These are phyloP conservation scores for Rutstroemia sydowiana DNA, from an alignment of 2,329 filamentous ascomycete genomes.

Conservation along the genomic window DNA sequence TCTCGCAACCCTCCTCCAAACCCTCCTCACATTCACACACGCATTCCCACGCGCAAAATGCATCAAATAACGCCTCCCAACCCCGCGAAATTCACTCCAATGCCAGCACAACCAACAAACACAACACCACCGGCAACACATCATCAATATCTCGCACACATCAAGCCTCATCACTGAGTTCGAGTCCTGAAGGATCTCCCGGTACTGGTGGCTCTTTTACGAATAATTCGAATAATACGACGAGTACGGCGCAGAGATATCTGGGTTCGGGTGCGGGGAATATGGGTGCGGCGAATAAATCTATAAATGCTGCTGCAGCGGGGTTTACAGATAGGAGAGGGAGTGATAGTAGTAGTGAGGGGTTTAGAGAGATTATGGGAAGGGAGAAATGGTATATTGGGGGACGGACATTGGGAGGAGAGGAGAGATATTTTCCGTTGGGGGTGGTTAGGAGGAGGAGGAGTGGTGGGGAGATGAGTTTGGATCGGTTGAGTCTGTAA, in stretches of 20 bases:
- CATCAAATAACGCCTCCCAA: not conserved
- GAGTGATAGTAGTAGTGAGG: conserved; percentile 68
- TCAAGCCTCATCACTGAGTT: not conserved
- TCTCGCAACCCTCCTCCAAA: conserved; percentile 16
- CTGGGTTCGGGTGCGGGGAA: no score
- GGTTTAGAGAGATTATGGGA: conserved; percentile 64
- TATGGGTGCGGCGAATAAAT: not conserved
- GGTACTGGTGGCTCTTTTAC: no score
- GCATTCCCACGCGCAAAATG: conserved; percentile 14
- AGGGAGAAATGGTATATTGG: conserved; percentile 79
- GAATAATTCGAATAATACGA: no score
- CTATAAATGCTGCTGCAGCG: not conserved
- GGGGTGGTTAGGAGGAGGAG: conserved; percentile 66
- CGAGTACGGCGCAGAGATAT: no score
- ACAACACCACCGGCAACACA: conserved; percentile 14
- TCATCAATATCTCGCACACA: not conserved
- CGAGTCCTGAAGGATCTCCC: not conserved
- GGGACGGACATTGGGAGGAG: conserved; percentile 66
- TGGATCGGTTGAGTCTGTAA: conserved; percentile 70
- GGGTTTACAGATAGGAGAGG: conserved; percentile 38
- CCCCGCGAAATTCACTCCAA: conserved; percentile 3
- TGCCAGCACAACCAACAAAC: conserved; percentile 18
- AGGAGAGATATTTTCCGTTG: conserved; percentile 75
- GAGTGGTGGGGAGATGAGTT: conserved; percentile 66
- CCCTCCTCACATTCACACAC: conserved; percentile 24